Evolutionary conservation across 768 basidiomycete genomes (phyloP).

Genomic region (Boletellus sp.): DNA sequence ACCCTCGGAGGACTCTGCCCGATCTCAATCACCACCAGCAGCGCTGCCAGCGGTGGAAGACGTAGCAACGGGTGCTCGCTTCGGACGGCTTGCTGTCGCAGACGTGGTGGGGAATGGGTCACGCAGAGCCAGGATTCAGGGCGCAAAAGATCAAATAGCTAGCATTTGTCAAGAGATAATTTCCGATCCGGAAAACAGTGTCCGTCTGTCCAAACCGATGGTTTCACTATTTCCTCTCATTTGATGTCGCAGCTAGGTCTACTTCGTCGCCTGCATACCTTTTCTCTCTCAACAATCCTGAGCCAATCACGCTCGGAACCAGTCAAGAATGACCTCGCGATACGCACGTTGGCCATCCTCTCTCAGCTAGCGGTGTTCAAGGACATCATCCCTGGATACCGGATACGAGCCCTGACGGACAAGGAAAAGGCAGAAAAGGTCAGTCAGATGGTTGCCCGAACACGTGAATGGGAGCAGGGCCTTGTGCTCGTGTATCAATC

Average conservation of each 20-base stretch:
- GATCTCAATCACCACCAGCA: slow-evolving; percentile 26
- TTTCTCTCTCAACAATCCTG: slow-evolving; percentile 74
- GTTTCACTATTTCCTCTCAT: slow-evolving; percentile 11
- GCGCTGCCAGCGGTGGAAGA: slow-evolving; percentile 50
- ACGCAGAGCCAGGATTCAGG: slow-evolving; percentile 60
- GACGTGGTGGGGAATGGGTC: slow-evolving; percentile 68
- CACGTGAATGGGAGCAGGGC: slow-evolving; percentile 95
- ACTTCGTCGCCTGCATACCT: slow-evolving; percentile 82
- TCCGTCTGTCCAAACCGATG: slow-evolving; percentile 38
- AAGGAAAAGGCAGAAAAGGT: slow-evolving; percentile 91
- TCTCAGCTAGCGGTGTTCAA: slow-evolving; percentile 94
- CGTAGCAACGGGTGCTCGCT: slow-evolving; percentile 78
- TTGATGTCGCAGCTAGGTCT: slow-evolving; percentile 65
- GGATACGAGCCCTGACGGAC: slow-evolving; percentile 88
- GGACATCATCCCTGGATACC: slow-evolving; percentile 93
- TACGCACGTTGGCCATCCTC: slow-evolving; percentile 84
- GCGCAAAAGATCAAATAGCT: slow-evolving; percentile 93
- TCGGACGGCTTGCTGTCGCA: slow-evolving; percentile 78
- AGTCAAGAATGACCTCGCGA: slow-evolving; percentile 71
- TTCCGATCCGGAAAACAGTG: slow-evolving; percentile 92
- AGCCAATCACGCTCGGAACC: slow-evolving; percentile 66
- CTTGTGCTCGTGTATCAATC: slow-evolving; percentile 83
- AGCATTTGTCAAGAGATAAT: slow-evolving; percentile 90
- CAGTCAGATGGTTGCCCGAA: slow-evolving; percentile 84
- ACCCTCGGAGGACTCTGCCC: slow-evolving; percentile 36